phyloP scores from a whole-genome alignment of 352 stramenopile species.

The Pythium vanterpoolii region DNA sequence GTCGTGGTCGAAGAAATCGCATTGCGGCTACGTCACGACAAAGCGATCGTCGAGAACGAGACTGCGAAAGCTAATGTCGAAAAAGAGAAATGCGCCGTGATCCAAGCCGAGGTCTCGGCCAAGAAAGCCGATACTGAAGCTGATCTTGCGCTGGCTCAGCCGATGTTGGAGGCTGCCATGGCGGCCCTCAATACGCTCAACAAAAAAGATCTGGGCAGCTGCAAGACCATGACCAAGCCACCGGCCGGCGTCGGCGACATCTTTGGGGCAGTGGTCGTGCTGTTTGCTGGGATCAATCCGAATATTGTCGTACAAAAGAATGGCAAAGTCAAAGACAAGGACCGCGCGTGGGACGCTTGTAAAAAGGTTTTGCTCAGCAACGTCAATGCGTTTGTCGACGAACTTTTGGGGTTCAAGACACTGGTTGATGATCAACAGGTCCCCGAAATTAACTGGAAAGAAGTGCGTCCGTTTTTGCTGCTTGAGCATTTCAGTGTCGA shows the following conservation, averaged over 20 bases:
- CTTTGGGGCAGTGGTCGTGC: slow-evolving; percentile 70
- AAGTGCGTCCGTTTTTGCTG: slow-evolving; percentile 75
- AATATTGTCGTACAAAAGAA: slow-evolving; percentile 88
- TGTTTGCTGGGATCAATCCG: slow-evolving; percentile 72
- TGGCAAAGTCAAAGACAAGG: slow-evolving; percentile 93
- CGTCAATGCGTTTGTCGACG: slow-evolving; percentile 92
- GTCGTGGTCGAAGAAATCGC: slow-evolving; percentile 92
- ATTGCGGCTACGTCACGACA: slow-evolving; percentile 87
- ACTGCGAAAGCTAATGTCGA: slow-evolving; percentile 90
- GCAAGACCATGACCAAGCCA: slow-evolving; percentile 92
- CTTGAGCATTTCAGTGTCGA: slow-evolving; percentile 81
- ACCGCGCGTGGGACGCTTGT: slow-evolving; percentile 89
- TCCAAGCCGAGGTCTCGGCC: slow-evolving; percentile 88
- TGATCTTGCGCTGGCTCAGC: slow-evolving; percentile 67
- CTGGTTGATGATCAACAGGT: slow-evolving; percentile 64
- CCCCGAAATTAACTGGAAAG: slow-evolving; percentile 77
- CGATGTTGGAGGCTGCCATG: slow-evolving; percentile 87
- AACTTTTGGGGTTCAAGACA: slow-evolving; percentile 83
- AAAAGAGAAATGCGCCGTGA: slow-evolving; percentile 87
- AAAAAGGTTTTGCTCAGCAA: slow-evolving; percentile 93
- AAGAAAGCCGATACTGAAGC: slow-evolving; percentile 88
- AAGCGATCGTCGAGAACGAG: slow-evolving; percentile 91
- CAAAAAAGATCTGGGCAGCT: slow-evolving; percentile 87
- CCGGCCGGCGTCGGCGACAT: slow-evolving; percentile 87
- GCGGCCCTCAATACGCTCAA: slow-evolving; percentile 88